A percentile compares a stretch with the other conserved stretches of the same genome.
phyloP scores from a whole-genome alignment of 2,329 filamentous ascomycete species.

The Endoconidiophora laricicola region DNA sequence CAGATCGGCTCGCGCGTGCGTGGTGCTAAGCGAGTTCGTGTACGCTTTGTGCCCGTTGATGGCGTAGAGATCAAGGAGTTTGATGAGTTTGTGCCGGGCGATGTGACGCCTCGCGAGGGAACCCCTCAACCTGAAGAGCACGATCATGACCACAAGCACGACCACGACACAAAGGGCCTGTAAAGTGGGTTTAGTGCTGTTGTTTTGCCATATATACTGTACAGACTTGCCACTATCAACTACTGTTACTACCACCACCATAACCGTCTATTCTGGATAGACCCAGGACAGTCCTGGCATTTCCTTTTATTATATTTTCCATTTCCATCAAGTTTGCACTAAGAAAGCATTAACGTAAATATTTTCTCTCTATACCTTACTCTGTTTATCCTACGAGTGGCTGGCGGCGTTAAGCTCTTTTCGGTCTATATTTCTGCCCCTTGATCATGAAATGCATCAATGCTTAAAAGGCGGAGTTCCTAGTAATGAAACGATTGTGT shows the following conservation, averaged over 20 bases:
- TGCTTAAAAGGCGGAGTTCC: neutral
- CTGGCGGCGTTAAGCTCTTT: too few species aligned
- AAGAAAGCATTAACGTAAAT: too few species aligned
- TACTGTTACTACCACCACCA: neutral
- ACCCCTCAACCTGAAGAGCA: constrained; percentile 23
- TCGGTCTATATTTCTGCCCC: neutral
- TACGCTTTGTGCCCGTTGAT: constrained; percentile 65
- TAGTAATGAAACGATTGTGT: neutral
- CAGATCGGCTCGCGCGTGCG: constrained; percentile 60
- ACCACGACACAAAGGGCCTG: constrained; percentile 14
- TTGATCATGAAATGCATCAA: neutral
- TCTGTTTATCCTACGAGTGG: too few species aligned
- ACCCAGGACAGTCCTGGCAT: neutral
- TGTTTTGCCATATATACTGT: too few species aligned
- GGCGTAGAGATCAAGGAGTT: constrained; percentile 39
- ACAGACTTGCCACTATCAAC: neutral
- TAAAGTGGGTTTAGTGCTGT: neutral
- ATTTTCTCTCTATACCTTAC: too few species aligned
- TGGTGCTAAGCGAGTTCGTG: constrained; percentile 66
- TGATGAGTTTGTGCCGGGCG: constrained; percentile 62
- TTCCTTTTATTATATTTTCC: neutral
- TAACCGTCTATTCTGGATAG: neutral
- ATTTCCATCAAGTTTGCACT: too few species aligned
- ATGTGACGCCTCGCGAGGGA: constrained; percentile 42
- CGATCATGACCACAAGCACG: constrained; percentile 28